Conservation (phyloP, 2,329 filamentous ascomycete genomes). For the Gliomastix tumulicola region DNA sequence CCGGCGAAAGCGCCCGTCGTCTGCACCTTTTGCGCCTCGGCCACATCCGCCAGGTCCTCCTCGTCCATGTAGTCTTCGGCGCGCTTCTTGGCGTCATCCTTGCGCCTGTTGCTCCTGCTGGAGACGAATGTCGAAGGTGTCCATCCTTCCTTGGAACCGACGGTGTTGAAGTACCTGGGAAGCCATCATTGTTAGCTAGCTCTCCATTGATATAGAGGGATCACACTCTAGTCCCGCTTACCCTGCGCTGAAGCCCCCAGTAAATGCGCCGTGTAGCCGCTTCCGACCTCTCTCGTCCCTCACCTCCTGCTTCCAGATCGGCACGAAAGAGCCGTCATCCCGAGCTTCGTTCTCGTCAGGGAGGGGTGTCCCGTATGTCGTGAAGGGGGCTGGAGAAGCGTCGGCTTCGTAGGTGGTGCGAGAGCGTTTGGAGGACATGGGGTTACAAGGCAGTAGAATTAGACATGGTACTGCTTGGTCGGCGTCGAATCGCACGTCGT, state of each 20-base stretch:
- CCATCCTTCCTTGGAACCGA: conserved; percentile 98
- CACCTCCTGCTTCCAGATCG: conserved; percentile 98
- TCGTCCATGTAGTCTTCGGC: conserved; percentile 97
- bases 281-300: conserved; percentile 87
- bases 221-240: conserved; percentile 34
- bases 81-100: conserved; percentile 48
- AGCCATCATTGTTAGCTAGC: conserved; percentile 1
- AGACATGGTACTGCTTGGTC: too few relatives aligned
- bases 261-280: conserved; percentile 91
- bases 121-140: conserved; percentile 87
- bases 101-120: conserved; percentile 71
- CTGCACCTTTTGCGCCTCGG: conserved; percentile 68
- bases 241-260: conserved; percentile 94
- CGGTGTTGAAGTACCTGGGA: conserved; percentile 90
- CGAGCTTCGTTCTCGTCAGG: conserved; percentile 71
- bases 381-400: conserved; percentile 65
- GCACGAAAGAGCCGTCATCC: conserved; percentile 88
- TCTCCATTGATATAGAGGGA: conserved; percentile 1
- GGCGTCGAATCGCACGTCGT: too few relatives aligned
- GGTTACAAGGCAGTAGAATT: too few relatives aligned
- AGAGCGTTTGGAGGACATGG: conserved; percentile 75
- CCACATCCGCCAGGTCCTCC: conserved; percentile 83
- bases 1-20: conserved; percentile 69
- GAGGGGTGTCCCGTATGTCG: conserved; percentile 76
- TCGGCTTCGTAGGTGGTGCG: conserved; percentile 74